Evolutionary conservation across 2,329 filamentous ascomycete genomes (phyloP).

Genomic region (Verticillium albo-atrum): DNA sequence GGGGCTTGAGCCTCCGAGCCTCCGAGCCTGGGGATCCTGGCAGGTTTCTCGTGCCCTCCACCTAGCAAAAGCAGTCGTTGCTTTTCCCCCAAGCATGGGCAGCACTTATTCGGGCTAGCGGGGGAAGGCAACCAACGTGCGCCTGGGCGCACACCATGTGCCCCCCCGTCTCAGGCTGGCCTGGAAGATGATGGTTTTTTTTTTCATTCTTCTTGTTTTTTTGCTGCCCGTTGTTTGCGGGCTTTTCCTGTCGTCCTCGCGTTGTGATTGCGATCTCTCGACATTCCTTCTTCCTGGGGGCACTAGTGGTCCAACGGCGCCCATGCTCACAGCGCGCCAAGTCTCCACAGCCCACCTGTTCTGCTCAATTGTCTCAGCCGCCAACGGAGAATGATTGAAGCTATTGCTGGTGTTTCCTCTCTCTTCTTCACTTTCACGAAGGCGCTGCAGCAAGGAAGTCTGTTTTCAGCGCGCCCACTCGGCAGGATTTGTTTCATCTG

Average conservation of each 20-base stretch:
- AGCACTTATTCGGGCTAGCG: background rate
- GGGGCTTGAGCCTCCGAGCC: conserved; percentile 5
- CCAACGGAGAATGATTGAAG: background rate
- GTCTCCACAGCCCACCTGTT: background rate
- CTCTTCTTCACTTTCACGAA: background rate
- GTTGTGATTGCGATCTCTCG: background rate
- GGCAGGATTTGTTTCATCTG: background rate
- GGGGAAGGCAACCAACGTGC: background rate
- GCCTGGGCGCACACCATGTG: background rate
- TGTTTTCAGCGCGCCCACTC: background rate
- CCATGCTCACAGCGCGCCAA: background rate
- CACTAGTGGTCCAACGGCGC: background rate
- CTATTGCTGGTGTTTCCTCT: background rate
- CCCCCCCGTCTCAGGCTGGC: background rate
- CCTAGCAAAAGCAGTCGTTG: background rate
- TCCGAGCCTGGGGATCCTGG: background rate
- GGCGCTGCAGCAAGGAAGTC: background rate
- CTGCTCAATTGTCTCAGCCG: background rate
- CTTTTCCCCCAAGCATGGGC: background rate
- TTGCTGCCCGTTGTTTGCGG: no score
- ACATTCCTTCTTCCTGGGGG: background rate
- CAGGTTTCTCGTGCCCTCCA: background rate
- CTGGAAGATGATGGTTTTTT: background rate
- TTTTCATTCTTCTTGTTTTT: no score
- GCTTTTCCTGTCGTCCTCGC: background rate